Conservation (phyloP, 108 stramenopile species). For the Mediolabrus comicus region DNA sequence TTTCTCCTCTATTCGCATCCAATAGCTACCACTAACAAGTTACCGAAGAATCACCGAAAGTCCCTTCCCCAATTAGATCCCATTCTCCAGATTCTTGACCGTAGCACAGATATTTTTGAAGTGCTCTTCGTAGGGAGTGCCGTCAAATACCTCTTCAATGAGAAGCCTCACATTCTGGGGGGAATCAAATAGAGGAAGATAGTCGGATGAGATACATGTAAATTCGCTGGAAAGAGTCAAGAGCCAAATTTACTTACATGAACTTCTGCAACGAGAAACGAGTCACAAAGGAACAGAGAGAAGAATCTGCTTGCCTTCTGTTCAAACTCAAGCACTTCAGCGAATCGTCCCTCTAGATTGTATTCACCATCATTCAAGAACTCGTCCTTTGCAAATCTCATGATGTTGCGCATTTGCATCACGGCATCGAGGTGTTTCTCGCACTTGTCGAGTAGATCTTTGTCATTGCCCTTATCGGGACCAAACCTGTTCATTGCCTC, state of each 20-base stretch:
- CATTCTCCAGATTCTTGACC: slow-evolving; percentile 2
- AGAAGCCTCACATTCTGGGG: neutral
- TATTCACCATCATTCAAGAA: neutral
- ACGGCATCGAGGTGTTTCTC: slow-evolving; percentile 16
- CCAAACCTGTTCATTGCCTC: slow-evolving; percentile 15
- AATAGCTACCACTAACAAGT: too few relatives aligned
- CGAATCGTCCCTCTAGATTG: slow-evolving; percentile 3
- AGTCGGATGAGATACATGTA: neutral
- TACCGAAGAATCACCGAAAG: too few relatives aligned
- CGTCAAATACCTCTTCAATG: slow-evolving; percentile 4
- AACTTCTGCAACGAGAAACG: slow-evolving; percentile 1
- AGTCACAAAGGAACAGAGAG: neutral
- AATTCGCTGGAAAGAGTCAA: too few relatives aligned
- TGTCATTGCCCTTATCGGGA: slow-evolving; percentile 7
- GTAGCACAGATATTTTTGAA: slow-evolving; percentile 6
- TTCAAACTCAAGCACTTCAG: slow-evolving; percentile 14
- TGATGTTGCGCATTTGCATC: slow-evolving; percentile 1
- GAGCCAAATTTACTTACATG: slow-evolving; percentile 4
- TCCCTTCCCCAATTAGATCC: neutral
- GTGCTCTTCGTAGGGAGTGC: slow-evolving; percentile 8
- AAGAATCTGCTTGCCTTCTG: slow-evolving; percentile 6
- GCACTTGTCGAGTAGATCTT: neutral
- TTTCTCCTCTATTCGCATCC: too few relatives aligned
- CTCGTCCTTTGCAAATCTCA: neutral
- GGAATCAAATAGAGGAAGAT: neutral